Base-by-base conservation (phyloP, 768 basidiomycete genomes). In the Serendipita vermifera region DNA sequence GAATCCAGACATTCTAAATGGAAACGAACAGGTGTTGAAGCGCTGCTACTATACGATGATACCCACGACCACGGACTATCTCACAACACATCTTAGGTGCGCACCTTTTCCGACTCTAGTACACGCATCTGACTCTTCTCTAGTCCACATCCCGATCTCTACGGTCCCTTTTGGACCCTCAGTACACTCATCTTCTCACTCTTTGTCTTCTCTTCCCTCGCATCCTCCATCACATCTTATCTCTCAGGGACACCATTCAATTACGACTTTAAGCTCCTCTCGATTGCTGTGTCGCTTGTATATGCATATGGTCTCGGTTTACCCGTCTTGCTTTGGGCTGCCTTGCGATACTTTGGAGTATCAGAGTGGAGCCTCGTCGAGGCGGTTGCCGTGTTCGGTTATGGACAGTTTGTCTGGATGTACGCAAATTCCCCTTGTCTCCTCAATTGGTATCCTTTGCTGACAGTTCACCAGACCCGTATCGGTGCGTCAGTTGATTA, bases 161-260 rank as follows among this genome's bases (percentile, higher is more conserved):
- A 87, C 66, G 93, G 93, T 0, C 92, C 94, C 1, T 97, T 99
- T 73, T 99, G 94, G 94, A 90, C 93, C 0, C 77, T 96, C 33
- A 94, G 92, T 1, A 98, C 94, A 0, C 80, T 99, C 59, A 85
- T 96, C 39, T 89, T 98, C 65, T 77, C 84, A 0, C 81, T 97
- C 58, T 97, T 93, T 73, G 80, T 96, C 57, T 93, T 87, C 24
- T 96, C 94, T 1, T 91, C 88, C 32, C 82, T 98, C 35, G 88
- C 85, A 5, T 82, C 88, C 14, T 89, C 89, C 43, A 84, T 98
- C 61, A 74, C 85, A 2, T 77, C 81, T n/a, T 97, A 91, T 69
- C 78, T 97, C 36, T 85, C 87, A 27, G 72, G 68, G 2, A 62
- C 70, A 20, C 73, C 73, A 33, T 81, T 82, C 63, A 83, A 82